phyloP scores from a whole-genome alignment of 129 eudicot genomes.

The Arctium minus region DNA sequence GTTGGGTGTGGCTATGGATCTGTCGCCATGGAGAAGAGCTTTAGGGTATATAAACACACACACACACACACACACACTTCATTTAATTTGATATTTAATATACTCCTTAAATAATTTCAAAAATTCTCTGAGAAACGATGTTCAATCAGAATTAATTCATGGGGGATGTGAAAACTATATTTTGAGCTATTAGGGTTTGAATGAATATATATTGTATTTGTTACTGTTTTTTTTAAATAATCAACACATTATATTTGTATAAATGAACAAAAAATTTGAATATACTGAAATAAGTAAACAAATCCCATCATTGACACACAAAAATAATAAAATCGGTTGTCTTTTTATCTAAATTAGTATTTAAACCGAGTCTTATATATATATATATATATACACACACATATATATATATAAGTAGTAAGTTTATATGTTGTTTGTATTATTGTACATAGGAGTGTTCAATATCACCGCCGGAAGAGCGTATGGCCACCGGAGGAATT shows the following conservation, averaged over 20 bases:
- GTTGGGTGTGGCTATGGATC: constrained; percentile 82
- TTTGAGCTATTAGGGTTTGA: constrained; percentile 16
- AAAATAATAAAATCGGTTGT: neutral
- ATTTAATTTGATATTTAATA: constrained; percentile 13
- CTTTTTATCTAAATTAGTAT: neutral
- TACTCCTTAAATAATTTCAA: neutral
- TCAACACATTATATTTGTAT: constrained; percentile 1
- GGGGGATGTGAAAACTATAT: neutral
- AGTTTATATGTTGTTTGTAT: neutral
- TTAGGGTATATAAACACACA: constrained; percentile 50
- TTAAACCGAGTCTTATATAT: neutral
- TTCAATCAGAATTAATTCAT: constrained; percentile 5
- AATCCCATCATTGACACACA: neutral
- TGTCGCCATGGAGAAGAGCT: constrained; percentile 88
- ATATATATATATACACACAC: too few relatives aligned
- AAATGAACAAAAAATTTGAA: neutral
- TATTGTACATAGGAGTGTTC: constrained; percentile 59
- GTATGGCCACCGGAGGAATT: constrained; percentile 25
- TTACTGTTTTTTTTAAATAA: neutral
- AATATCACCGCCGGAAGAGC: constrained; percentile 56
- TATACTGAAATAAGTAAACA: neutral
- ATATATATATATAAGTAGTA: neutral
- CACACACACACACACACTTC: constrained; percentile 1
- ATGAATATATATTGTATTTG: neutral
- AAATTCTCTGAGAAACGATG: neutral